phyloP scores from a whole-genome alignment of 441 rosid genomes.

The Populus tomentosa region DNA sequence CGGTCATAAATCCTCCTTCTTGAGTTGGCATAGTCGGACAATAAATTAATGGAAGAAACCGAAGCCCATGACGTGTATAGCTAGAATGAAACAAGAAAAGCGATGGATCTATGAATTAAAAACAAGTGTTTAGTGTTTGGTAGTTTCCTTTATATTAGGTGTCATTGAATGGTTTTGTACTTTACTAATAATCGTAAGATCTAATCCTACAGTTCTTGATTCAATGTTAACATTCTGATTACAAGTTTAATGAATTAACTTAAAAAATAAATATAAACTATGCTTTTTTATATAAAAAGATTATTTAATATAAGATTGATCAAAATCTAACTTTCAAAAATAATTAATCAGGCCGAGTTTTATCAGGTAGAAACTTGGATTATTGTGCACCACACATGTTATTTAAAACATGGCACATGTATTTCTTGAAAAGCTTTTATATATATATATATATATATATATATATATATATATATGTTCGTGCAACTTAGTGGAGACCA shows the following conservation, averaged over 20 bases:
- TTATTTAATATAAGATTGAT: no score
- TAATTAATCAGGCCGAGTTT: no score
- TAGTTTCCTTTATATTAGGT: not conserved
- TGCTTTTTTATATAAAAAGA: no score
- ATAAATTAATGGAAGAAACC: slow-evolving; percentile 20
- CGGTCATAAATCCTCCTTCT: slow-evolving; percentile 3
- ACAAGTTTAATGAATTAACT: no score
- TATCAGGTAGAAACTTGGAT: not conserved
- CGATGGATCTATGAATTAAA: not conserved
- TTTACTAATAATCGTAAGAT: not conserved
- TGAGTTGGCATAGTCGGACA: slow-evolving; percentile 25
- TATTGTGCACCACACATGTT: slow-evolving; percentile 4
- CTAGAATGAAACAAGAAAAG: not conserved
- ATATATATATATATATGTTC: not conserved
- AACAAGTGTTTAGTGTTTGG: slow-evolving; percentile 3
- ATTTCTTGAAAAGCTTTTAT: slow-evolving; percentile 15
- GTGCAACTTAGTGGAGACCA: not conserved
- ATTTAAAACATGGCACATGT: slow-evolving; percentile 25
- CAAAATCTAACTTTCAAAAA: no score
- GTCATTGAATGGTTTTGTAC: not conserved
- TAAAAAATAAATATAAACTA: no score
- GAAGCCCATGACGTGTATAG: not conserved
- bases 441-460: not conserved
- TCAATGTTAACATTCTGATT: no score
- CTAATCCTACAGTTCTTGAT: no score